Base-by-base conservation (phyloP, 352 stramenopile species). In the Phytophthora quininea region DNA sequence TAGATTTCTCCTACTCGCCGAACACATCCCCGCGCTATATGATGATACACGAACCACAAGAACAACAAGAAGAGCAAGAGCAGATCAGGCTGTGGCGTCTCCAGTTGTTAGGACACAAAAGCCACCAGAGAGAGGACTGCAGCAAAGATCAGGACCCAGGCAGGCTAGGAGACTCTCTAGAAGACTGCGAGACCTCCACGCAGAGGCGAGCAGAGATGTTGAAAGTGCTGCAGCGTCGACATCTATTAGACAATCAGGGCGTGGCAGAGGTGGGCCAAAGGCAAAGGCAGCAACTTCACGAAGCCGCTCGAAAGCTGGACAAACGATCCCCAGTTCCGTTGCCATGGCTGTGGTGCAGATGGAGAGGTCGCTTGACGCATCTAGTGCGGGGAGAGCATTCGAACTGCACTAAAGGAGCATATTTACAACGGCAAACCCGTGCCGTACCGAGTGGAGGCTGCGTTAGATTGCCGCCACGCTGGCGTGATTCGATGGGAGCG, bases 351-450 rank as follows among this genome's bases (percentile, higher is more conserved):
- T 75, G 7, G 64, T 90, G n/a, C 69, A 77, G 15, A 74, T 90
- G 71, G 75, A 87, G 31, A 63, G 64, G n/a, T 70, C 77, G 0
- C 48, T 91, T 5, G 54, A 77, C 24, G 55, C 58, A 2, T 91
- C 83, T 0, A 55, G 49, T 5, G 71, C 24, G 80, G 80, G 27
- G 38, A 67, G 2, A 69, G 54, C 15, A 82, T 90, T 56, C 57
- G 62, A n/a, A 42, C 68, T 2, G 80, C 83, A 10, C 58, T 91
- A 6, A 69, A 76, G 30, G 73, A 33, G 27, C 82, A 90, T 47
- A 47, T 74, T 15, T 87, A 90, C 64, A 89, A 90, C 59, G 80
- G 76, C 61, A 88, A 89, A 58, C 35, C 61, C 2, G 57, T 91
- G 12, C 51, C 76, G 11, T 80, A 65, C 47, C 61, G 61, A 19